A percentile compares a stretch with the other conserved stretches of the same genome.
These are phyloP conservation scores for Kodamaea restingae DNA, from an alignment of 805 yeast genomes.

Conservation along the genomic window DNA sequence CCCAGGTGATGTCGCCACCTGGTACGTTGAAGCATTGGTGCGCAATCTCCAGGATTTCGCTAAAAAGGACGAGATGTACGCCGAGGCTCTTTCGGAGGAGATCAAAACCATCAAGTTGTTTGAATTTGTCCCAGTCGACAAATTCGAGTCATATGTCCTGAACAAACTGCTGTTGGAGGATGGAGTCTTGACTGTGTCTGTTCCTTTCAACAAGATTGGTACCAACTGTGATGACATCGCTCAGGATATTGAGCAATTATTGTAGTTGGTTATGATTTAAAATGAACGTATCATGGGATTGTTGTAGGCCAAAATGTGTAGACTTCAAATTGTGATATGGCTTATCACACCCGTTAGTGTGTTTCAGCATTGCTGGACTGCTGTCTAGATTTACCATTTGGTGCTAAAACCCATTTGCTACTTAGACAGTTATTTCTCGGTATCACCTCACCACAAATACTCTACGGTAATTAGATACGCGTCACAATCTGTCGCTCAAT, in stretches of 20 bases:
- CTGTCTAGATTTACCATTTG: no score
- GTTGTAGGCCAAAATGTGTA: no score
- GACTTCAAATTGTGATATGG: no score
- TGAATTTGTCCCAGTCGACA: constrained; percentile 8
- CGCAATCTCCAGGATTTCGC: constrained; percentile 6
- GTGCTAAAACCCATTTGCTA: no score
- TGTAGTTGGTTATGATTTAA: constrained; percentile 1
- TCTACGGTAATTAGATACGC: no score
- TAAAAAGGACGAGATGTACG: constrained; percentile 12
- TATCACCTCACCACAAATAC: no score
- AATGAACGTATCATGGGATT: constrained; percentile 2
- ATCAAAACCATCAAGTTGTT: constrained; percentile 10
- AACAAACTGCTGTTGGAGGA: constrained; percentile 8
- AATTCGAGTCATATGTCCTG: not conserved
- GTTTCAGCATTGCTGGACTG: no score
- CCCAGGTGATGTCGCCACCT: constrained; percentile 10
- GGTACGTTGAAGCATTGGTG: constrained; percentile 11
- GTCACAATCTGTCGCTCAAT: no score
- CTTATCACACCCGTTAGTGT: no score
- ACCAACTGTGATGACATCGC: constrained; percentile 9
- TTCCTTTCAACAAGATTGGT: constrained; percentile 7
- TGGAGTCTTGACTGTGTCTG: constrained; percentile 8
- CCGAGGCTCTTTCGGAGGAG: constrained; percentile 12
- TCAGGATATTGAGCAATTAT: not conserved
- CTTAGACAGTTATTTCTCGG: no score